These are phyloP conservation scores for Pseudocercospora ulei DNA, from an alignment of 2,329 filamentous ascomycete species.

Conservation along the genomic window DNA sequence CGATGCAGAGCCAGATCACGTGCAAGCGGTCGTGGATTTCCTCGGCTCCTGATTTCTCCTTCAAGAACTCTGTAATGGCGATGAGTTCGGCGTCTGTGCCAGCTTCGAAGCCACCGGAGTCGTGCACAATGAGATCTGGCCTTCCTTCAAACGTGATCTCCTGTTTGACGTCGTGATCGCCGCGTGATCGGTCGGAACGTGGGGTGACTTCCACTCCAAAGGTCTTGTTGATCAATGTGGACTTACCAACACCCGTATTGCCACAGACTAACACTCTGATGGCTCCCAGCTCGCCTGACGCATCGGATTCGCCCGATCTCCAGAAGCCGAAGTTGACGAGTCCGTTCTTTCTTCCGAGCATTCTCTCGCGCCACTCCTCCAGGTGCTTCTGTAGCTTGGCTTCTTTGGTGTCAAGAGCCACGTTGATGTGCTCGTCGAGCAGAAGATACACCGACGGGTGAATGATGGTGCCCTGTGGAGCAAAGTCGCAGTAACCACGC, in stretches of 20 bases:
- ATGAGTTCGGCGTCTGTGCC: constrained; percentile 29
- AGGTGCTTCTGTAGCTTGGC: constrained; percentile 25
- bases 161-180: constrained; percentile 31
- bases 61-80: constrained; percentile 31
- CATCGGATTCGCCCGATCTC: constrained; percentile 21
- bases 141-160: constrained; percentile 32
- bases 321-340: constrained; percentile 26
- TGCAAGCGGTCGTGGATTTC: constrained; percentile 31
- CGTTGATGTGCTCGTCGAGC: constrained; percentile 28
- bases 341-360: constrained; percentile 21
- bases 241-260: constrained; percentile 16
- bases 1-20: constrained; percentile 35
- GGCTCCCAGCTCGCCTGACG: constrained; percentile 19
- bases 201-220: constrained; percentile 31
- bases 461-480: constrained; percentile 31
- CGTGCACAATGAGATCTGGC: constrained; percentile 33
- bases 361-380: constrained; percentile 25
- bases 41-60: constrained; percentile 28
- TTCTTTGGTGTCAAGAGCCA: constrained; percentile 26
- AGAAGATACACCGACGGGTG: constrained; percentile 33
- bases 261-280: constrained; percentile 33
- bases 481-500: constrained; percentile 23
- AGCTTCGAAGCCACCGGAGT: constrained; percentile 34
- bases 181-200: constrained; percentile 27
- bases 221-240: constrained; percentile 18